Evolutionary conservation across 345 rosid species (phyloP).

Genomic region (Populus ilicifolia): DNA sequence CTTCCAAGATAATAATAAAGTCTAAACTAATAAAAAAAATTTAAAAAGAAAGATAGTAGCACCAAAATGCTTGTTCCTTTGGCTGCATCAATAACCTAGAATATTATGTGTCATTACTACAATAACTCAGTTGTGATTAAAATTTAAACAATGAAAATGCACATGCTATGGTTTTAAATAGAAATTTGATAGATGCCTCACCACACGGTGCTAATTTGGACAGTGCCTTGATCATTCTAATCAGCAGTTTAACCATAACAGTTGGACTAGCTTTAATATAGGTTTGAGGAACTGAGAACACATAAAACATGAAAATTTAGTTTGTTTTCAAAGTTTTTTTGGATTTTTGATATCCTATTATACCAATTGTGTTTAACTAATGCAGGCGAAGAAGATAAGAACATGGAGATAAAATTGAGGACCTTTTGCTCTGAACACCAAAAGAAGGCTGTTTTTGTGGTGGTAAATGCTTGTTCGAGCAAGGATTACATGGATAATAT

Average conservation of each 20-base stretch:
- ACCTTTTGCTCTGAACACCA: conserved; percentile 56
- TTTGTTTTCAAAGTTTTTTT: neutral
- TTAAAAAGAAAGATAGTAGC: too few relatives aligned
- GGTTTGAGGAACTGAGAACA: neutral
- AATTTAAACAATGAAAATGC: neutral
- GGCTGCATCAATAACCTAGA: too few relatives aligned
- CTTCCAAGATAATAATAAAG: too few relatives aligned
- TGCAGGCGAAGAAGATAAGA: conserved; percentile 89
- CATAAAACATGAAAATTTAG: neutral
- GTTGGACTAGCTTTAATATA: neutral
- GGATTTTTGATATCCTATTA: neutral
- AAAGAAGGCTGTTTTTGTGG: conserved; percentile 69
- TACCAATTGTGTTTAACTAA: neutral
- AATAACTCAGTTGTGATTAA: neutral
- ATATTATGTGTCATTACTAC: neutral
- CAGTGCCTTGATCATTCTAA: neutral
- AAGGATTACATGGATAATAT: conserved; percentile 77
- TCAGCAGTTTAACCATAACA: neutral
- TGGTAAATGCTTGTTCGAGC: conserved; percentile 94
- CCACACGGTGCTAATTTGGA: neutral
- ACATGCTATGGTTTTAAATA: neutral
- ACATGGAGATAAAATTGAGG: conserved; percentile 85
- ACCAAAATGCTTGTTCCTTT: too few relatives aligned
- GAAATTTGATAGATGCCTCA: neutral
- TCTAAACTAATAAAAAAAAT: too few relatives aligned